Base-by-base conservation (phyloP, 805 yeast genomes). In the Nakazawaea ernobii region DNA sequence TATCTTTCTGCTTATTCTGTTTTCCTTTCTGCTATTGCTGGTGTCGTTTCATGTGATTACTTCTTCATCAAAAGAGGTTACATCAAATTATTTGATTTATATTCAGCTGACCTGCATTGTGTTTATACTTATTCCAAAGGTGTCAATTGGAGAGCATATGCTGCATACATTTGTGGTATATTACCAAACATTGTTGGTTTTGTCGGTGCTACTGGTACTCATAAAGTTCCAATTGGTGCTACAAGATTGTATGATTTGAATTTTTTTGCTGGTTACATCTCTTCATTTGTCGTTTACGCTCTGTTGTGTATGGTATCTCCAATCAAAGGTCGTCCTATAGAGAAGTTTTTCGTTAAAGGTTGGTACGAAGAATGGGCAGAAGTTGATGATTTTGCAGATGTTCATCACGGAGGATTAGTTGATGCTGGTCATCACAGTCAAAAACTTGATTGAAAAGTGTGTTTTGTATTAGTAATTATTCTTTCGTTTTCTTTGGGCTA, bases 161-260 rank as follows among this genome's bases (percentile, higher is more conserved):
- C 73, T 30, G 94, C 96, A 1, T 89, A 89, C 61, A 62, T 89
- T 53, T 73, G 82, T 54, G 96, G 96, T 47, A 82, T 90, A 50
- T 69, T 80, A 32, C 94, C 95, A 41, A 89, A 88, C 58, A 82
- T 89, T 59, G 85, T 85, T 17, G 97, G 97, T 1, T 89, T 89
- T 56, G 92, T 84, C 6, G 89, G 95, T 53, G 89, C 90, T 8
- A 80, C 86, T 24, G 86, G 83, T 35, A 76, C 81, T n/a, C 74
- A 71, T 50, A 48, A 42, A 7, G 95, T 88, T 13, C 95, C 96
- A 28, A 67, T 69, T 41, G 95, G 92, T 30, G 96, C 96, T 9
- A 77, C 79, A 49, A 71, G 78, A 49, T 78, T 89, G 40, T 89
- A 86, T 69, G 69, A 82, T 51, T 67, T 89, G 56, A 84, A 84